phyloP scores from a whole-genome alignment of 805 yeast species.

The Ogataea dorogensis region DNA sequence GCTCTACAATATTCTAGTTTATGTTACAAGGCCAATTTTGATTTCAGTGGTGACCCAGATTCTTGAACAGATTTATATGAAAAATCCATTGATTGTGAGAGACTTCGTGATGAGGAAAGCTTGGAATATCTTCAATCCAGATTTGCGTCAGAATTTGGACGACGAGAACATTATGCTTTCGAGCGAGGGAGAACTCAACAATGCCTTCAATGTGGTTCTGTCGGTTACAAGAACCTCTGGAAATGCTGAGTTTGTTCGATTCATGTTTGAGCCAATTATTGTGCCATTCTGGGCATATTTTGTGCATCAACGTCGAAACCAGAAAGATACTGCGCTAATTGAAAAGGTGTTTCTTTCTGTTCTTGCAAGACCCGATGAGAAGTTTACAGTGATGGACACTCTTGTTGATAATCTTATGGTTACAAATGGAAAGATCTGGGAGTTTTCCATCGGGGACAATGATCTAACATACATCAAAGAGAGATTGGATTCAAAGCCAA shows the following conservation, averaged over 20 bases:
- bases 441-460: constrained; percentile 42
- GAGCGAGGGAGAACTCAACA: constrained; percentile 52
- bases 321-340: constrained; percentile 37
- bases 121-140: constrained; percentile 46
- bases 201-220: constrained; percentile 61
- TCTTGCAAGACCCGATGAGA: constrained; percentile 17
- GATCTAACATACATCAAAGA: constrained; percentile 30
- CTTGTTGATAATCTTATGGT: constrained; percentile 22
- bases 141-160: constrained; percentile 14
- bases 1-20: constrained; percentile 53
- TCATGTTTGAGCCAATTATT: constrained; percentile 31
- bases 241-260: constrained; percentile 34
- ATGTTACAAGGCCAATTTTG: constrained; percentile 60
- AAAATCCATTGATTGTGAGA: constrained; percentile 47
- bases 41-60: constrained; percentile 56
- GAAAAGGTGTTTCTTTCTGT: constrained; percentile 39
- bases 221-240: constrained; percentile 52
- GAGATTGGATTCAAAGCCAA: constrained; percentile 8
- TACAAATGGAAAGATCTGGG: constrained; percentile 39
- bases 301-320: constrained; percentile 33
- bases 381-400: constrained; percentile 13
- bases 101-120: constrained; percentile 59
- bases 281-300: constrained; percentile 45
- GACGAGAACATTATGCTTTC: constrained; percentile 37
- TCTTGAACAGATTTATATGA: constrained; percentile 48